phyloP scores from a whole-genome alignment of 1,139 yeast genomes.

The Zygoascus sp. region DNA sequence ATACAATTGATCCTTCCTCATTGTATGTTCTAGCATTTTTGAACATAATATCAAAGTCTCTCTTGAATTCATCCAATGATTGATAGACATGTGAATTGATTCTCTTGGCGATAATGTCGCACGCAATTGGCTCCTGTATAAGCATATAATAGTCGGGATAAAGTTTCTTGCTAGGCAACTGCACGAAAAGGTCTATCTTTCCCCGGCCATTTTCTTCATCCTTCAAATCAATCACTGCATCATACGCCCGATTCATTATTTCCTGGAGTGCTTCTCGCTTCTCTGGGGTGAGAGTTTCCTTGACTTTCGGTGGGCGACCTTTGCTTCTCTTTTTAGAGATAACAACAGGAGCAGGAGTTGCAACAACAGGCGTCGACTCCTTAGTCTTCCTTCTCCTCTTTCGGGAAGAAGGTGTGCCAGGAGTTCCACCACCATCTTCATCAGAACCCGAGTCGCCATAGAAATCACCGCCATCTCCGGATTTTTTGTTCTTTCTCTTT shows the following conservation, averaged over 20 bases:
- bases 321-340: slow-evolving; percentile 20
- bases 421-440: slow-evolving; percentile 19
- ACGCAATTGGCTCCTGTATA: slow-evolving; percentile 77
- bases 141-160: slow-evolving; percentile 87
- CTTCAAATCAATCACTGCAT: slow-evolving; percentile 21
- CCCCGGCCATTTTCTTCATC: slow-evolving; percentile 32
- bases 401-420: slow-evolving; percentile 10
- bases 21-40: slow-evolving; percentile 82
- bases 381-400: slow-evolving; percentile 19
- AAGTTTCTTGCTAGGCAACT: slow-evolving; percentile 60
- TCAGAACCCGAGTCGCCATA: slow-evolving; percentile 11
- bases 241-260: slow-evolving; percentile 23
- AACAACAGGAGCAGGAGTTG: slow-evolving; percentile 13
- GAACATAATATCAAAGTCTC: slow-evolving; percentile 73
- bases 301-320: slow-evolving; percentile 12
- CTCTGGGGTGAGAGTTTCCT: slow-evolving; percentile 17
- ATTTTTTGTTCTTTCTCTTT: slow-evolving; percentile 17
- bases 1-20: slow-evolving; percentile 82
- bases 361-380: slow-evolving; percentile 12
- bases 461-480: background rate
- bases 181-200: slow-evolving; percentile 56
- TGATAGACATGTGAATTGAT: slow-evolving; percentile 51
- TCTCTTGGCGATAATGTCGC: slow-evolving; percentile 44
- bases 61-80: slow-evolving; percentile 55
- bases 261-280: slow-evolving; percentile 27